Conservation (phyloP, 1,284 basidiomycete species). For the Tilletiaria anomala region DNA sequence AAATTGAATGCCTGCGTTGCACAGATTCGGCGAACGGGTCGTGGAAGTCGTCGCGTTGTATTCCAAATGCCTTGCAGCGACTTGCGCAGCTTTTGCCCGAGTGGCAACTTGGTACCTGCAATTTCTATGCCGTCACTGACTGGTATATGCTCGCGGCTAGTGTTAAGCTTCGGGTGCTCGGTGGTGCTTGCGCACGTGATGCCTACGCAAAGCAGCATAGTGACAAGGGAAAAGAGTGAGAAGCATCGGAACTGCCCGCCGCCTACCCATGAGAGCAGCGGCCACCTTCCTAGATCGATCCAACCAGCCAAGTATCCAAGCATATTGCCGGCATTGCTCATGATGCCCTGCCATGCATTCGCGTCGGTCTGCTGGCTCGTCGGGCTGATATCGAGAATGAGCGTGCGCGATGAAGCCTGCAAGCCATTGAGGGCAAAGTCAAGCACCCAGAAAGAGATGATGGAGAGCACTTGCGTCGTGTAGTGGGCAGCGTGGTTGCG, state of each 20-base stretch:
- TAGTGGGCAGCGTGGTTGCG: slow-evolving; percentile 33
- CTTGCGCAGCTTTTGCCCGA: too few relatives aligned
- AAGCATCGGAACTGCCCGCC: slow-evolving; percentile 92
- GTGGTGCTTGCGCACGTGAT: slow-evolving; percentile 70
- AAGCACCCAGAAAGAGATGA: slow-evolving; percentile 80
- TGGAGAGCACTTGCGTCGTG: slow-evolving; percentile 48
- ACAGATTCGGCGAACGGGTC: slow-evolving; percentile 47
- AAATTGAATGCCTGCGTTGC: slow-evolving; percentile 74
- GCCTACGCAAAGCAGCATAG: slow-evolving; percentile 66
- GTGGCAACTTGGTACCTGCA: too few relatives aligned
- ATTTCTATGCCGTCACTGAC: too few relatives aligned
- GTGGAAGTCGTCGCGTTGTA: slow-evolving; percentile 18
- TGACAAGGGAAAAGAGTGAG: slow-evolving; percentile 65
- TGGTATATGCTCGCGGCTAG: too few relatives aligned
- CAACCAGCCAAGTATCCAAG: slow-evolving; percentile 51
- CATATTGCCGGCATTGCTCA: slow-evolving; percentile 30
- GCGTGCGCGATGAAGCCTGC: slow-evolving; percentile 79
- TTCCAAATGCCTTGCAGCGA: slow-evolving; percentile 18
- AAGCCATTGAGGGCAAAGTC: slow-evolving; percentile 84
- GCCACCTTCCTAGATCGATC: slow-evolving; percentile 45
- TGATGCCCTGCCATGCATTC: slow-evolving; percentile 92
- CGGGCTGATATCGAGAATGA: slow-evolving; percentile 76
- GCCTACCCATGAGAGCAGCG: slow-evolving; percentile 63
- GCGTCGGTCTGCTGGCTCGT: slow-evolving; percentile 71
- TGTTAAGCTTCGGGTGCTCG: too few relatives aligned